Base-by-base conservation (phyloP, 208 protist species). In the Crithidia acanthocephali region DNA sequence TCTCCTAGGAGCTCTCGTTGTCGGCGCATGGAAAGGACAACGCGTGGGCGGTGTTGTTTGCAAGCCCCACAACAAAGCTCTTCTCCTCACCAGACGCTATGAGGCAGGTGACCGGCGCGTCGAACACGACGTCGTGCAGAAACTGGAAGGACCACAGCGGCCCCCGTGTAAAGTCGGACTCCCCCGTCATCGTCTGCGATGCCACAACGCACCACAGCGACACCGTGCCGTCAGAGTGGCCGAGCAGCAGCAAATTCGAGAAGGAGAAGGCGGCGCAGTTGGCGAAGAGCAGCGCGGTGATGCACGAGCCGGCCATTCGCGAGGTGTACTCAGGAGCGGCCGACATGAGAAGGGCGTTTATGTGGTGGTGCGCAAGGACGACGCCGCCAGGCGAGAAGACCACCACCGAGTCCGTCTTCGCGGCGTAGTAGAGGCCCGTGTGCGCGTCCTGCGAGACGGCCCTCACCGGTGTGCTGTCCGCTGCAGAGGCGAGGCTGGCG, bases 331-430 rank as follows among this genome's bases (percentile, higher is more conserved):
- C 72, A 0, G 64, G 72, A 3, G 50, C 50, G 0, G 59, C 59
- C 2, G 65, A 63, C 55, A 68, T 67, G 65, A 78, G 65, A 18
- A 78, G 64, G 3, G 65, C 50, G n/a, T 68, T 57, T 59, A 72
- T 72, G 45, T 68, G 55, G 11, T 85, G 16, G n/a, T 68, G 52
- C 7, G 57, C 55, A 11, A 93, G 80, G 7, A 87, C 37, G 11
- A 74, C 66, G 15, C 87, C 87, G 25, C 68, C 52, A 28, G 45
- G 44, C 4, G 81, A 72, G 40, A 93, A 82, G 6, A 83, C 57
- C 25, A 81, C 70, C 8, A 93, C 25, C 8, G 60, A 75, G 23
- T 76, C 52, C 28, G 60, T 37, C 50, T 80, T 88, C 10, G 74
- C 81, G 18, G 70, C 79, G 64, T 84, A 82, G 47, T 81, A 86